Base-by-base conservation (phyloP, 192 early-diverging fungal species). In the Rhizophagus sp. region DNA sequence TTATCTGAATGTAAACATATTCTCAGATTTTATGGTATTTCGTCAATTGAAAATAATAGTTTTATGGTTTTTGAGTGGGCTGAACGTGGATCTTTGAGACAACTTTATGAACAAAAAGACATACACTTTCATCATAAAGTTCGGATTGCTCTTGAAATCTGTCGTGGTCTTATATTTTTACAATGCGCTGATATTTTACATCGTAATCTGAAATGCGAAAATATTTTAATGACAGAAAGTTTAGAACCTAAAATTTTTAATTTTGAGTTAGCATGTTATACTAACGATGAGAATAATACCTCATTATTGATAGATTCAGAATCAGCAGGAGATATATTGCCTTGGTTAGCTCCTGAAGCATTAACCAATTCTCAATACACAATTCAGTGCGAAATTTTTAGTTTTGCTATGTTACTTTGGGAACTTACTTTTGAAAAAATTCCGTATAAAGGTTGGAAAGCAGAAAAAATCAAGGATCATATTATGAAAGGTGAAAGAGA, bases 321-420 rank as follows among this genome's bases (percentile, higher is more conserved):
- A 36, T 36, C 41, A 44, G 41, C 41, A 9, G 8, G 8, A 44
- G 41, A 44, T 44, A 44, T 44, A 9, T 44, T 71, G 10, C 69
- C 17, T 44, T 71, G 69, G 69, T 22, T 71, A n/a, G 69, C 69
- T 15, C 69, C 69, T 12, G 69, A 71, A 44, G 22, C 17, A 71
- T 15, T 71, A 44, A 27, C 22, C 9, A 11, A 34, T 41, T 15
- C 17, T 7, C 30, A 30, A n/a, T 71, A 71, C 12, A 71, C 69
- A 15, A 36, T 15, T 8, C 13, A 34, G 1, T 71, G 69, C 34
- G 69, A 71, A 71, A 71, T 71, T 24, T 71, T 41, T 34, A 71
- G 69, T 34, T 71, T 41, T 71, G 69, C 39, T n/a, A 34, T 71
- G 69, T 44, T 71, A n/a, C 39, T 71, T 71, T 71, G 69, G 69